Base-by-base conservation (phyloP, 1,139 yeast genomes). In the Candida freyschussii region DNA sequence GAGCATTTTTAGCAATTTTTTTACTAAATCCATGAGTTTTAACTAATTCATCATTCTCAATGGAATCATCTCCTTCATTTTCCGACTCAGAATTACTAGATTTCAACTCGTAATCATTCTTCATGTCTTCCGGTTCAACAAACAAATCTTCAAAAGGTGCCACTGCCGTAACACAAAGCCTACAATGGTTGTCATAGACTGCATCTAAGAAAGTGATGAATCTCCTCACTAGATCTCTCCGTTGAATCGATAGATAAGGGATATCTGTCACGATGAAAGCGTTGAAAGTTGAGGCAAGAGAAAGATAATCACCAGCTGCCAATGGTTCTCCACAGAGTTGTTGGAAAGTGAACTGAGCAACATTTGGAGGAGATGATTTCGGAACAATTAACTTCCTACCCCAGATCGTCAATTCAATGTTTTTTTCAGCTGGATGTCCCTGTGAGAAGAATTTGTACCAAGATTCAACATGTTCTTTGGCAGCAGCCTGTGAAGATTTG, bases 141-240 rank as follows among this genome's bases (percentile, higher is more conserved):
- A 91, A 89, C 34, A 91, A 69, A 43, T 83, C 84, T 33, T 78
- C 76, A 56, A 89, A 91, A 23, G 86, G 80, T 7, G 86, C 86
- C 2, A 84, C 95, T 0, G 87, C 78, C 0, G 97, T 87, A 17
- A 87, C 93, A 1, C 95, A 95, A 22, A 91, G 62, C 47, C 87
- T 72, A 6, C 94, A 83, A 45, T 84, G 87, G 39, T 80, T 80
- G 56, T 91, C 97, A 57, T 91, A 91, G 2, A 91, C 91, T 0
- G 98, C 96, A 59, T 91, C 98, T 35, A 91, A 62, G 50, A 91
- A 89, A 0, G 96, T 91, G 52, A 91, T 91, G 53, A 91, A 89
- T 47, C 98, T 65, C 47, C 97, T 69, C 13, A 89, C 86, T 44
- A 80, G 72, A 52, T 91, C 96, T 45, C 96, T 72, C 29, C 76